Evolutionary conservation across 352 stramenopile species (phyloP).

Genomic region (Globisporangium uncinulatum): DNA sequence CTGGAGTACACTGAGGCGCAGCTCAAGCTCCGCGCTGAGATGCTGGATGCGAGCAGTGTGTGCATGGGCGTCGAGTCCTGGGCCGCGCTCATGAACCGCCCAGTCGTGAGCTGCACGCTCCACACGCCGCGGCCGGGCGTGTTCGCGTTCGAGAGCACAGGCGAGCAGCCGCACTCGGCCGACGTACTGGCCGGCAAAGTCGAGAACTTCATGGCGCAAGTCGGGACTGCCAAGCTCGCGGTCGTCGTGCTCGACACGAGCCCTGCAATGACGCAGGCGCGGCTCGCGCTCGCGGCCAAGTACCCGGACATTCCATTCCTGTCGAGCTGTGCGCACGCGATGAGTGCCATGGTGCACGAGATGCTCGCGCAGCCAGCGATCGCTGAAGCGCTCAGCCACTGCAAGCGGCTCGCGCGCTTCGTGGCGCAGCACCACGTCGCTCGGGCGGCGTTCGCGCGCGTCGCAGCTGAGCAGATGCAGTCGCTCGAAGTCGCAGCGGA

Average conservation of each 20-base stretch:
- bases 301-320: slow-evolving; percentile 60
- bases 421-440: slow-evolving; percentile 42
- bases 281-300: slow-evolving; percentile 38
- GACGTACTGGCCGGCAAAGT: slow-evolving; percentile 51
- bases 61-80: slow-evolving; percentile 55
- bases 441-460: slow-evolving; percentile 35
- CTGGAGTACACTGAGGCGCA: slow-evolving; percentile 59
- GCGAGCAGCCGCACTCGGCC: slow-evolving; percentile 32
- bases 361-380: slow-evolving; percentile 43
- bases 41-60: slow-evolving; percentile 40
- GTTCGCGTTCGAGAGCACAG: slow-evolving; percentile 58
- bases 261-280: slow-evolving; percentile 52
- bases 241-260: slow-evolving; percentile 53
- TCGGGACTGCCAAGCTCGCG: slow-evolving; percentile 45
- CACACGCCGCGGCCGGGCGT: slow-evolving; percentile 44
- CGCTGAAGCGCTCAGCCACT: slow-evolving; percentile 29
- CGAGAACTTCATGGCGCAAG: slow-evolving; percentile 52
- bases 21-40: slow-evolving; percentile 47
- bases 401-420: slow-evolving; percentile 35
- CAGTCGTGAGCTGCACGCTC: slow-evolving; percentile 51
- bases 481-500: slow-evolving; percentile 26
- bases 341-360: slow-evolving; percentile 52
- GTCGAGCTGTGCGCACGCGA: slow-evolving; percentile 51
- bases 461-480: slow-evolving; percentile 39
- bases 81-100: slow-evolving; percentile 29